These are phyloP conservation scores for Angomonas ambiguus DNA, from an alignment of 208 protist genomes.

Conservation along the genomic window DNA sequence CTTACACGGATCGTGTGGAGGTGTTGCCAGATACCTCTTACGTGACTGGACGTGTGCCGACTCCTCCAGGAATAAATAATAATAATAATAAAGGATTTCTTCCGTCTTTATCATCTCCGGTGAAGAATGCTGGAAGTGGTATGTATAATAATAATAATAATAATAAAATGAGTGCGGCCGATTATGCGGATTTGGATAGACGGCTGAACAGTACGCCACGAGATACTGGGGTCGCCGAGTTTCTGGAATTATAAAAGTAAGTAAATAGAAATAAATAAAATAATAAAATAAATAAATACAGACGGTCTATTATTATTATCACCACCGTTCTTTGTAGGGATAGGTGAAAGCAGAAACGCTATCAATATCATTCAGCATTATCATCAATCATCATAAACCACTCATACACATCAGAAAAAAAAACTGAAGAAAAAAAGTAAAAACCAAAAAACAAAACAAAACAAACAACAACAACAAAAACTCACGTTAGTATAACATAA, in stretches of 20 bases:
- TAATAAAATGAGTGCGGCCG: conserved; percentile 3
- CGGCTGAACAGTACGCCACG: neutral
- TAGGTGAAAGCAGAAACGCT: too few species aligned
- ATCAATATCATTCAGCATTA: too few species aligned
- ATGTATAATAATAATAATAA: neutral
- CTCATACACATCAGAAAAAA: neutral
- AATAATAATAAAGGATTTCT: neutral
- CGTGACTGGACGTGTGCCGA: neutral
- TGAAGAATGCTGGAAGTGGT: neutral
- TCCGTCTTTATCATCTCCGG: neutral
- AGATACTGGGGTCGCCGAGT: neutral
- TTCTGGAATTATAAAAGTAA: neutral
- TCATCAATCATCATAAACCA: too few species aligned
- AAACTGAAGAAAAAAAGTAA: neutral
- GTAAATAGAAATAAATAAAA: neutral
- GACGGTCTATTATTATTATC: too few species aligned
- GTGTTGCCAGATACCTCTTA: neutral
- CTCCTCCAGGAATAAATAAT: neutral
- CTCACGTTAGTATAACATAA: too few species aligned
- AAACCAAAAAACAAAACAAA: neutral
- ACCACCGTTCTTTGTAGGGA: too few species aligned
- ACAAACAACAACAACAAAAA: too few species aligned
- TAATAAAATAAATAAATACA: neutral
- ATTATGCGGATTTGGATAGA: neutral
- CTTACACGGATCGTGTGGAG: neutral